Conservation (phyloP, 116 monocot species). For the Dioscorea cayenensis region DNA sequence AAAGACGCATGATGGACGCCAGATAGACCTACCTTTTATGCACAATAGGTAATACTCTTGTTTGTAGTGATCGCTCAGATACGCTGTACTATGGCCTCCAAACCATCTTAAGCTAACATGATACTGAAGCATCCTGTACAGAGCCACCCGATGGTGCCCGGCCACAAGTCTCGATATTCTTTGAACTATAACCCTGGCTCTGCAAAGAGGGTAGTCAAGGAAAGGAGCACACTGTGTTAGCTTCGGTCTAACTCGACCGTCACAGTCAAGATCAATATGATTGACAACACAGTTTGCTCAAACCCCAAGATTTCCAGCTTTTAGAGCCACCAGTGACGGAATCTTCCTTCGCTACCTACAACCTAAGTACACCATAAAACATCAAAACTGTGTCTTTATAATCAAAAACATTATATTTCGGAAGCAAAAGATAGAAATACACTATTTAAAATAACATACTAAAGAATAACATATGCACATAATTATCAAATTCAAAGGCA, state of each 20-base stretch:
- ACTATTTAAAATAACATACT: neutral
- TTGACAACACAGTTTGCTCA: constrained; percentile 96
- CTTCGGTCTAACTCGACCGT: constrained; percentile 83
- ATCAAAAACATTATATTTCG: constrained; percentile 95
- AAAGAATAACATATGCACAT: neutral
- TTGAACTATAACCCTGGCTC: constrained; percentile 67
- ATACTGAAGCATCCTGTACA: constrained; percentile 82
- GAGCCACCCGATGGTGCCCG: constrained; percentile 93
- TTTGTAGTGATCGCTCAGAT: constrained; percentile 68
- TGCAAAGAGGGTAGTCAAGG: constrained; percentile 53
- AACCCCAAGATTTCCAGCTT: constrained; percentile 90
- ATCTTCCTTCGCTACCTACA: constrained; percentile 55
- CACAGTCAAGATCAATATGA: constrained; percentile 48
- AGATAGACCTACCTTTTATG: constrained; percentile 70
- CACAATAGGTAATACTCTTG: constrained; percentile 88
- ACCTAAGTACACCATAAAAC: constrained; percentile 89
- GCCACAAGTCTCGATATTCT: constrained; percentile 86
- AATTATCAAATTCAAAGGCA: too few relatives aligned
- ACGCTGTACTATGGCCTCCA: constrained; percentile 69
- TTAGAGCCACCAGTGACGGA: constrained; percentile 78
- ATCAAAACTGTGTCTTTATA: constrained; percentile 82
- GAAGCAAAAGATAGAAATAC: constrained; percentile 2
- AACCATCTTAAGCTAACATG: constrained; percentile 78
- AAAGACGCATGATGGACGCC: constrained; percentile 91
- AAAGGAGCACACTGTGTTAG: constrained; percentile 85